Evolutionary conservation across 73 alveolate genomes (phyloP), one percentile per base, ranked within the genome.

Genomic region (Paramecium sexaurelia): DNA sequence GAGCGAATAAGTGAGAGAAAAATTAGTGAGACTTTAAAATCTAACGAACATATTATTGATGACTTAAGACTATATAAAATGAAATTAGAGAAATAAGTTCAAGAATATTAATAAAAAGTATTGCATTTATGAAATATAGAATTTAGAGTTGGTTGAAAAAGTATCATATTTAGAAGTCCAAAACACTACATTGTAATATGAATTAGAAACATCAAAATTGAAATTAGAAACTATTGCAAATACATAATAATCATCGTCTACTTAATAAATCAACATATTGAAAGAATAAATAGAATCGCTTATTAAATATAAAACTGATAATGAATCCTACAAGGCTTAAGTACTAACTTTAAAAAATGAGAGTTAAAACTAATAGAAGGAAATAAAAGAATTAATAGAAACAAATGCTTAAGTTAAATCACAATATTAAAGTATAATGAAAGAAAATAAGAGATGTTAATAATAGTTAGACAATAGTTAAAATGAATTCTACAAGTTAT

Each of bases 91-190:
- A 71, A 71, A 36, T 33, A 71, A n/a, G 32, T 71, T 19, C 56
- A 71, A 71, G 86, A 71, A 32, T 71, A 35, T 8, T 71, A 71
- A 71, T 71, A 71, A 36, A 33, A 71, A 71, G 86, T 71, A 71
- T 35, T 20, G 32, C 35, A 33, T 71, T n/a, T 36, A 71, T 29
- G 32, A 71, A 71, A n/a, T 11, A 15, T 71, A 71, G 86, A 71
- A 71, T 71, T 19, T 71, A 71, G 55, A 71, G 17, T 32, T 37
- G 56, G 32, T 71, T 27, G 86, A 71, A 6, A 71, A 40, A 9
- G 17, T 71, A 36, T 71, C 86, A 35, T 35, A 71, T 71, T 71
- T 71, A 36, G 86, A 71, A 71, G 56, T 71, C 19, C 26, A 71
- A 9, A 71, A 71, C 9, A 37, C 86, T 3, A 71, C 55, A 15